A percentile compares a stretch with the other conserved stretches of the same genome.
phyloP scores from a whole-genome alignment of 192 early-diverging fungal species.

The Pecoramyces ruminantium region DNA sequence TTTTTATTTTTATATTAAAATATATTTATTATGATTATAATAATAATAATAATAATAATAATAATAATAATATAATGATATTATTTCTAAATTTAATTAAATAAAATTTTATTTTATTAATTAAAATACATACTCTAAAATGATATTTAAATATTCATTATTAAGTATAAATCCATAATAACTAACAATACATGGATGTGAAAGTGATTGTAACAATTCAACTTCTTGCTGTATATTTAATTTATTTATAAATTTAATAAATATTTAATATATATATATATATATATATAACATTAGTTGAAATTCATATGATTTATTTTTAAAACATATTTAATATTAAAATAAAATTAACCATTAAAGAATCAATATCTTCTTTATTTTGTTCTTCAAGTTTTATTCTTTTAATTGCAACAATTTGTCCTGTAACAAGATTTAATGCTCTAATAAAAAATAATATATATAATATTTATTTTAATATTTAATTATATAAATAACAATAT shows the following conservation, averaged over 20 bases:
- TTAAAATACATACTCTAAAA: constrained; percentile 40
- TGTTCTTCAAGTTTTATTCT: constrained; percentile 59
- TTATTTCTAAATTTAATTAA: neutral
- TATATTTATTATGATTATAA: no score
- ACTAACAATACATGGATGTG: constrained; percentile 67
- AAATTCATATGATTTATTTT: no score
- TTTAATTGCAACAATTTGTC: constrained; percentile 75
- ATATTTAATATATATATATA: no score
- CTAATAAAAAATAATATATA: constrained; percentile 16
- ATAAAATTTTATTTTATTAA: neutral
- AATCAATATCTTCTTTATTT: constrained; percentile 43
- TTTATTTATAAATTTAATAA: no score
- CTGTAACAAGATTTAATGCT: constrained; percentile 59
- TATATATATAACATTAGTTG: no score
- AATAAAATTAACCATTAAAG: constrained; percentile 36
- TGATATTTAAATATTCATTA: constrained; percentile 55
- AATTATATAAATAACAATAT: no score
- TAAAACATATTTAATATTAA: no score
- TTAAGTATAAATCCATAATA: constrained; percentile 68
- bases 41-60: neutral
- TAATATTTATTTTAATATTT: no score
- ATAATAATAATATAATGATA: constrained; percentile 1
- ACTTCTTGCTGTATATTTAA: constrained; percentile 45
- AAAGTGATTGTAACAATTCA: constrained; percentile 63
- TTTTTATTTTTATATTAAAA: no score